phyloP scores from a whole-genome alignment of 495 filamentous ascomycete species.

The Echria macrotheca region DNA sequence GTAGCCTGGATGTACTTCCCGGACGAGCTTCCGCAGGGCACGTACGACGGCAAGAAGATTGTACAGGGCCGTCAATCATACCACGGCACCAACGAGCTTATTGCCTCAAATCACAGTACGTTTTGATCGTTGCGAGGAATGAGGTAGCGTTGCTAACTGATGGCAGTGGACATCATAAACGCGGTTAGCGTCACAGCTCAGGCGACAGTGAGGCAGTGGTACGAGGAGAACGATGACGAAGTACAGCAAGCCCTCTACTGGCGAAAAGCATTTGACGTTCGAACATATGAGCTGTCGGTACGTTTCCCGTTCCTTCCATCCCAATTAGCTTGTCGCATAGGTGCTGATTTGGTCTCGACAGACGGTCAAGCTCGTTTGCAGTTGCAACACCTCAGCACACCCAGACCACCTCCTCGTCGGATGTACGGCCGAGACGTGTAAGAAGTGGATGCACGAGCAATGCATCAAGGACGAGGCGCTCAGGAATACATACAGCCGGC shows the following conservation, averaged over 20 bases:
- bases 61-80: conserved; percentile 55
- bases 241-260: conserved; percentile 54
- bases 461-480: conserved; percentile 54
- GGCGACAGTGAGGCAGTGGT: conserved; percentile 48
- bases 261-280: conserved; percentile 57
- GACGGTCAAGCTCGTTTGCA: conserved; percentile 55
- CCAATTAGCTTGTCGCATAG: too few species aligned
- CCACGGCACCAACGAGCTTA: conserved; percentile 62
- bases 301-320: conserved; percentile 13
- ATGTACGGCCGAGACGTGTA: conserved; percentile 52
- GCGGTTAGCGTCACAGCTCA: conserved; percentile 44
- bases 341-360: conserved; percentile 23
- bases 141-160: conserved; percentile 25
- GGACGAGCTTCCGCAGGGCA: conserved; percentile 55
- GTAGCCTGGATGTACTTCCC: conserved; percentile 76
- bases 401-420: conserved; percentile 56
- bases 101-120: conserved; percentile 70
- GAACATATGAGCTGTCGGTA: conserved; percentile 54
- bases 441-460: conserved; percentile 58
- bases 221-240: conserved; percentile 58
- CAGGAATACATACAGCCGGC: conserved; percentile 37
- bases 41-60: conserved; percentile 38
- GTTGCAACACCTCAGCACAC: conserved; percentile 56
- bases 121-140: conserved; percentile 20
- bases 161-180: conserved; percentile 49